Conservation (phyloP, 2,329 filamentous ascomycete species). For the Chaetomium sp. region DNA sequence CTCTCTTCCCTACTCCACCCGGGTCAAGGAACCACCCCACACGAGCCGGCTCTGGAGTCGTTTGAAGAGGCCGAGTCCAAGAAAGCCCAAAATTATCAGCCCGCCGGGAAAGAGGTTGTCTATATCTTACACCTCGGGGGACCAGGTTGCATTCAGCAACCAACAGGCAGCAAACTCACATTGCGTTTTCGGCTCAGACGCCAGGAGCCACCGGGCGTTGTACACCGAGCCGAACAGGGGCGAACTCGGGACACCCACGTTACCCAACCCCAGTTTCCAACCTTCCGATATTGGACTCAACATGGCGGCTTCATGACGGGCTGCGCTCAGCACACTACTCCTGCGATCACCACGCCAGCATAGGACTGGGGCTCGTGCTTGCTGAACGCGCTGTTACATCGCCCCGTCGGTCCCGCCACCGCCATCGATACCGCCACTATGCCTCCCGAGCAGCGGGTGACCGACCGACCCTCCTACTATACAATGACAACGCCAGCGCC, state of each 20-base stretch:
- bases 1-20: slow-evolving; percentile 10
- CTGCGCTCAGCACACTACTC: slow-evolving; percentile 2
- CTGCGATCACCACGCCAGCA: not conserved
- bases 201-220: not conserved
- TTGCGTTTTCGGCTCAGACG: not conserved
- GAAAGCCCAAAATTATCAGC: not conserved
- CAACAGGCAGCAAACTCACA: not conserved
- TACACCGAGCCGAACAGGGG: too few species aligned
- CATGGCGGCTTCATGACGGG: slow-evolving; percentile 19
- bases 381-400: not conserved
- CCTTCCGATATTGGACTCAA: not conserved
- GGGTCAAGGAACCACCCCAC: slow-evolving; percentile 7
- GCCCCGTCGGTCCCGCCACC: not conserved
- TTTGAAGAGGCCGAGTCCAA: slow-evolving; percentile 7
- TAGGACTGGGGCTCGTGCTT: not conserved
- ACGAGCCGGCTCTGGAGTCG: slow-evolving; percentile 9
- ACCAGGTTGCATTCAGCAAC: not conserved
- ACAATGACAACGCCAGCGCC: slow-evolving; percentile 52
- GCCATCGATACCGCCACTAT: slow-evolving; percentile 26
- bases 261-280: not conserved
- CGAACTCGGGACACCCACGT: not conserved
- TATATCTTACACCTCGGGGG: not conserved
- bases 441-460: slow-evolving; percentile 38
- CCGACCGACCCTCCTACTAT: slow-evolving; percentile 45
- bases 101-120: not conserved